Evolutionary conservation across 139 green algal genomes (phyloP).

Genomic region (Astrephomene gubernaculifera): DNA sequence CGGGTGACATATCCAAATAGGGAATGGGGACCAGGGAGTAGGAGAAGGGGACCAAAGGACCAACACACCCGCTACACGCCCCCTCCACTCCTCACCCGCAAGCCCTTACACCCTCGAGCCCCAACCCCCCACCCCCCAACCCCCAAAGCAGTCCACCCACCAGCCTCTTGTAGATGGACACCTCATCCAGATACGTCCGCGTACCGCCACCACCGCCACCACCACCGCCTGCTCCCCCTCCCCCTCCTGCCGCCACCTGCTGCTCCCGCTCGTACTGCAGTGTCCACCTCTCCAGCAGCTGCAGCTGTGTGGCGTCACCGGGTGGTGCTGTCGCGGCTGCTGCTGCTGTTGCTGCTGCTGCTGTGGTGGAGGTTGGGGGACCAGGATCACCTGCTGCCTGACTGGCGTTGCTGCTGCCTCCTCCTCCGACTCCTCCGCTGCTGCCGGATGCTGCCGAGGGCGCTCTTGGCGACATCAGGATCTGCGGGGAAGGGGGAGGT

Average conservation of each 20-base stretch:
- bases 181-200: slow-evolving; percentile 45
- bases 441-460: too few relatives aligned
- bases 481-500: too few relatives aligned
- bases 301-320: too few relatives aligned
- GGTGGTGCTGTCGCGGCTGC: too few relatives aligned
- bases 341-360: too few relatives aligned
- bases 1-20: background rate
- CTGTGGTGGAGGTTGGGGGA: too few relatives aligned
- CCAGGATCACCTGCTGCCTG: too few relatives aligned
- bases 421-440: too few relatives aligned
- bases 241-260: background rate
- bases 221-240: background rate
- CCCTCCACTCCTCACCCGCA: background rate
- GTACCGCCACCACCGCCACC: background rate
- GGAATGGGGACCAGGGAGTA: background rate
- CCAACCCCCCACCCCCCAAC: background rate
- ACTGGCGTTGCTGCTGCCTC: too few relatives aligned
- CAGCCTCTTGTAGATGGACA: slow-evolving; percentile 66
- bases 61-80: background rate
- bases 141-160: slow-evolving; percentile 10
- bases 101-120: background rate
- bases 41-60: background rate
- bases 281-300: slow-evolving; percentile 78
- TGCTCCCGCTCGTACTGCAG: slow-evolving; percentile 55
- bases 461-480: too few relatives aligned